phyloP scores from a whole-genome alignment of 148 eudicot genomes.

The Silene uniflora region DNA sequence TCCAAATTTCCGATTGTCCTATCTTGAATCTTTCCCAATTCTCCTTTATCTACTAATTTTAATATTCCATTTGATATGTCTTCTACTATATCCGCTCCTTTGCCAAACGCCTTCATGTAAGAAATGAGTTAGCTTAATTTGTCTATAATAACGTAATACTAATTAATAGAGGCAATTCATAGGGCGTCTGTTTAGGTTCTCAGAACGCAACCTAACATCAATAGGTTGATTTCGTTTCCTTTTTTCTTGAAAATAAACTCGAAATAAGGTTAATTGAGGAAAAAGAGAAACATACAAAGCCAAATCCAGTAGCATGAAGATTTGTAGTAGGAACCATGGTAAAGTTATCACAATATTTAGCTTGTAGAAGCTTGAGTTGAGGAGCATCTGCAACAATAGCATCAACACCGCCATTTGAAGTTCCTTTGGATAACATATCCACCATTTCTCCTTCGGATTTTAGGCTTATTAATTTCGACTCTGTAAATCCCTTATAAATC shows the following conservation, averaged over 20 bases:
- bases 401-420: conserved; percentile 9
- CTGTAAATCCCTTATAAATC: background rate
- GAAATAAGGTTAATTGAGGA: background rate
- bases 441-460: conserved; percentile 10
- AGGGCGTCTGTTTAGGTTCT: too few species aligned
- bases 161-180: too few species aligned
- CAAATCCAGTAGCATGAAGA: conserved; percentile 19
- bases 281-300: conserved; percentile 12
- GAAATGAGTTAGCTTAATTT: too few species aligned
- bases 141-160: too few species aligned
- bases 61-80: conserved; percentile 21
- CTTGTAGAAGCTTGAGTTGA: background rate
- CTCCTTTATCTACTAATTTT: background rate
- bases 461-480: background rate
- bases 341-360: conserved; percentile 2
- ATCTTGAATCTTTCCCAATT: conserved; percentile 19
- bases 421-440: conserved; percentile 3
- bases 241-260: too few species aligned
- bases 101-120: conserved; percentile 7
- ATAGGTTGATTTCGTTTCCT: too few species aligned
- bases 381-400: conserved; percentile 17
- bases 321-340: background rate
- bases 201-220: too few species aligned
- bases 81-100: background rate
- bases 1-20: conserved; percentile 19